Base-by-base conservation (phyloP, 2,329 filamentous ascomycete species). In the Talaromyces sp. region DNA sequence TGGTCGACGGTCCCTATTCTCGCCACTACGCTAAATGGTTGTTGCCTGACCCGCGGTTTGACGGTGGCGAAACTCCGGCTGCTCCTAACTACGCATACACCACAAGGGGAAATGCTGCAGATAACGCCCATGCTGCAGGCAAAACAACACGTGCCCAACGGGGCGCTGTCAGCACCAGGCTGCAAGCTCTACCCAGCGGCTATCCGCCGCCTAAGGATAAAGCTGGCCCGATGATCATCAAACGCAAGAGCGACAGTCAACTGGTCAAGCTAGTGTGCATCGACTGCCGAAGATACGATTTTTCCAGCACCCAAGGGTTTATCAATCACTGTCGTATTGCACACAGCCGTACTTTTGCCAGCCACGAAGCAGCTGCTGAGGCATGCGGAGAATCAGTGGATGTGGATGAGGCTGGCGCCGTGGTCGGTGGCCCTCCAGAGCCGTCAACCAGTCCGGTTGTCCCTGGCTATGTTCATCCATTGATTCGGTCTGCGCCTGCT, bases 301-400 rank as follows among this genome's bases (percentile, higher is more conserved):
- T 97, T 71, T 92, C 89, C 59, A 97, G 92, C 77, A 95, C 92
- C 0, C 94, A 97, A 75, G 94, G 94, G n/a, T 97, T 97, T 77
- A 94, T 99, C 78, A 99, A 99, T 71, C 94, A 99, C 72, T 97
- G 93, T 73, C 91, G 94, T 60, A 97, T 99, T 68, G 92, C 92
- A 27, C 94, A 99, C 77, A 90, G 89, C 72, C 85, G 91, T 61
- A 92, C 95, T 65, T 97, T 92, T 80, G 93, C 96, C 77, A 97
- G 91, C 68, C 94, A 99, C 70, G 93, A 97, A 74, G 91, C 92
- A 69, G 94, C 94, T 63, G 94, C 93, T 35, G 83, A 92, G 59
- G 89, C 90, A 62, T 95, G 91, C 67, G 94, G 94, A 57, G 88
- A 92, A 66, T 86, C 89, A 12, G 85, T 96, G 61, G 90, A 96